Evolutionary conservation across 2,329 filamentous ascomycete genomes (phyloP), one percentile per base, ranked within the genome.

Genomic region (Colletotrichum gloeosporioides): DNA sequence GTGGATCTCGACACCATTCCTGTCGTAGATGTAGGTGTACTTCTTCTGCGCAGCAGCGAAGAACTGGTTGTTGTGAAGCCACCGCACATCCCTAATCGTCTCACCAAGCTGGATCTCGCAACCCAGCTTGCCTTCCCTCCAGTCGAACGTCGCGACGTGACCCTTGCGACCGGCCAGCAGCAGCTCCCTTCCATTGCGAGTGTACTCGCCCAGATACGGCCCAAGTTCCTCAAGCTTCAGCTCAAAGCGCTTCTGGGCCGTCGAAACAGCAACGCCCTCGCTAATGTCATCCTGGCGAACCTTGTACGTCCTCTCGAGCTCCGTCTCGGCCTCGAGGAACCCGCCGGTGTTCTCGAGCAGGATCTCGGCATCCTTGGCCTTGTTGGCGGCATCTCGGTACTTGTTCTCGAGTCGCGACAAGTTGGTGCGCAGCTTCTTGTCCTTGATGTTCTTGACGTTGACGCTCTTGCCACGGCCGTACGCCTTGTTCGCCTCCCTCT

Each of bases 11-110:
- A 98, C 95, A 68, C 97, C 97, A 73, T 95, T 92, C 73, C 92
- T 90, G 82, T 98, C 97, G 87, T 99, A 99, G 79, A 99, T 98
- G 87, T 98, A 99, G 78, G 97, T 95, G 80, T 97, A 94, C 86
- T 96, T 97, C 89, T 98, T 98, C 86, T 99, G 96, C 61, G 97
- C 96, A 15, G 98, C 95, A 1, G 96, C 96, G 86, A 99, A 98
- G 86, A 92, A 94, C 80, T 98, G 95, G 84, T 97, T 96, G 84
- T 98, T 98, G 86, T 98, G 96, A 80, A 99, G 89, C 95, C 96
- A 99, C 82, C 93, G 94, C 31, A 94, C 94, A 85, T 98, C 96
- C 69, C 96, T 90, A 15, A 99, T 90, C 1, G 96, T 99, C 88
- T 99, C 97, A 67, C 93, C 92, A 77, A 99, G 89, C 83, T 99